Base-by-base conservation (phyloP, 2,329 filamentous ascomycete genomes). In the Stachybotrys elegans region DNA sequence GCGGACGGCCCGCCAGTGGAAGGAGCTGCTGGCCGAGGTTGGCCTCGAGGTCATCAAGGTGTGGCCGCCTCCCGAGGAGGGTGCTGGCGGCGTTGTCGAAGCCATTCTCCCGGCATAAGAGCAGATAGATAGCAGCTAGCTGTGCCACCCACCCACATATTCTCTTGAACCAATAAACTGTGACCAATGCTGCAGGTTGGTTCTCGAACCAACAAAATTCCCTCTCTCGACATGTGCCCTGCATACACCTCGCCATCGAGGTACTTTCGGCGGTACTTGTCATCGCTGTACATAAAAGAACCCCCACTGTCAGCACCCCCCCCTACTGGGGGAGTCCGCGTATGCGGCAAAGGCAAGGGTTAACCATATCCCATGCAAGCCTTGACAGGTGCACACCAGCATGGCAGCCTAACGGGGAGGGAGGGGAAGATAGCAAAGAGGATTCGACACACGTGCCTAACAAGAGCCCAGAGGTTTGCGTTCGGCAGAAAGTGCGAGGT, bases 1-100 rank as follows among this genome's bases (percentile, higher is more conserved):
- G 37, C 31, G 54, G 2, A 54, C 54, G 0, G 42, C 51, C 25
- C 31, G 36, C 11, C 47, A 51, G 1, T 56, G 54, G 54, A 46
- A 51, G 11, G 22, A 37, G 1, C 32, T 56, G 1, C 25, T 56
- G 16, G 22, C 31, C 0, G 40, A 32, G 4, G 42, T 43, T 21
- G 50, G 51, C 1, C 48, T 53, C 2, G 49, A 29, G 2, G 49
- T 54, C 22, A 12, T 50, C 0, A 51, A 50, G 1, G 49, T 53
- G 4, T 54, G 48, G 48, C 45, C 51, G 2, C 50, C 51, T 13
- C 52, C 50, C 2, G 48, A 54, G n/a, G 42, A 53, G 62, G 29
- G 29, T 32, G 29, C 29, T 32, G 29, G 29, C 29, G 29, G 29
- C 29, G 5, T 32, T 13, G 29, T 32, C 12, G 29, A 32, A 32